Evolutionary conservation across 371 early-diverging fungal species (phyloP).

Genomic region (Mucor ambiguus): DNA sequence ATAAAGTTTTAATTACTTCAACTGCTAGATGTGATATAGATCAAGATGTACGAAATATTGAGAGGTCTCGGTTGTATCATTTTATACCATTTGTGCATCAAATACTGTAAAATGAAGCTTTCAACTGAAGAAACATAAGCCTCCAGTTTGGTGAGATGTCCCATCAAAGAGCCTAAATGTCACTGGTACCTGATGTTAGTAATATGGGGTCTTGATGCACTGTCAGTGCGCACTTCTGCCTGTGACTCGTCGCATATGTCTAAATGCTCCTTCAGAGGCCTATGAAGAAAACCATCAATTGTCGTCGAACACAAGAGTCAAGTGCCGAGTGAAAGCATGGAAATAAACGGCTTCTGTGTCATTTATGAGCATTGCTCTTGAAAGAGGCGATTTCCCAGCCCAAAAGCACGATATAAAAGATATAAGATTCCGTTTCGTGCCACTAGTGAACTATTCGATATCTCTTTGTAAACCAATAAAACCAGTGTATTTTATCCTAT

Average conservation of each 20-base stretch:
- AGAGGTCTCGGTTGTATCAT: too few species aligned
- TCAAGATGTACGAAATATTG: too few species aligned
- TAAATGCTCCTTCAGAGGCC: background rate
- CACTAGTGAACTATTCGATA: background rate
- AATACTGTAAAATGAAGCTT: too few species aligned
- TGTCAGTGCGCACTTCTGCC: background rate
- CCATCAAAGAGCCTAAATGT: background rate
- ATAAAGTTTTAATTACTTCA: too few species aligned
- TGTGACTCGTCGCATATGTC: background rate
- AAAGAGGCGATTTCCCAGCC: background rate
- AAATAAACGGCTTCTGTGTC: background rate
- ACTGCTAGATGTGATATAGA: too few species aligned
- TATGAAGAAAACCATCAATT: background rate
- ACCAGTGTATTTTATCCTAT: background rate
- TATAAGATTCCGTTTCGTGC: slow-evolving; percentile 1
- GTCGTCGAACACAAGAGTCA: background rate
- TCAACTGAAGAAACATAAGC: background rate
- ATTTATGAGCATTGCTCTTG: background rate
- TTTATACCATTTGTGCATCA: too few species aligned
- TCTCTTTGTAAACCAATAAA: background rate
- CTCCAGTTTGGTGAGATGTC: background rate
- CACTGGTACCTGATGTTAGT: background rate
- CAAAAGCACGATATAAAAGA: background rate
- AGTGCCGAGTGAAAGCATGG: background rate
- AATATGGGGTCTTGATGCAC: background rate